These are phyloP conservation scores for Chytridium lagenaria DNA, from an alignment of 371 early-diverging fungal species.

Conservation along the genomic window DNA sequence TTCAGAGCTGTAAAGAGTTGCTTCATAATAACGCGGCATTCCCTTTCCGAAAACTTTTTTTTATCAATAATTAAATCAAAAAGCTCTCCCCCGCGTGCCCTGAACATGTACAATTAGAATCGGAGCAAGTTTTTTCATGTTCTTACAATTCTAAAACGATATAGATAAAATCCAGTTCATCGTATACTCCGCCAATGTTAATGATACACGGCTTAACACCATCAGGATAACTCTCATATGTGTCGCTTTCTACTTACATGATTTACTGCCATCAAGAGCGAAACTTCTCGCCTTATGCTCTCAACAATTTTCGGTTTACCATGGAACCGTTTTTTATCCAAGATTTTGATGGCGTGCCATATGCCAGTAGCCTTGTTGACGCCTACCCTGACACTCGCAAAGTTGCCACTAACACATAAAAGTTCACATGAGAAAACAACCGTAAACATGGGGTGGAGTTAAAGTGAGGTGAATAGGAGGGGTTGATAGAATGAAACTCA, in stretches of 20 bases:
- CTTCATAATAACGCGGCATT: constrained; percentile 43
- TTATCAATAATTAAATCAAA: constrained; percentile 37
- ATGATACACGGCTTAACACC: constrained; percentile 60
- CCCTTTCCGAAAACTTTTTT: constrained; percentile 36
- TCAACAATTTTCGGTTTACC: constrained; percentile 57
- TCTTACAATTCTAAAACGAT: constrained; percentile 57
- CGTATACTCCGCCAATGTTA: constrained; percentile 66
- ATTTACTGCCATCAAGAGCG: constrained; percentile 72
- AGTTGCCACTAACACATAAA: constrained; percentile 63
- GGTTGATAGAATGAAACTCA: too few species aligned
- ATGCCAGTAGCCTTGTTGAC: constrained; percentile 58
- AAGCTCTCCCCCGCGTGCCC: constrained; percentile 42
- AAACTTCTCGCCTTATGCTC: constrained; percentile 72
- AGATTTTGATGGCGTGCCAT: constrained; percentile 69
- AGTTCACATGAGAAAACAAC: background rate
- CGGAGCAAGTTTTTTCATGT: background rate
- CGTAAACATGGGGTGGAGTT: constrained; percentile 1
- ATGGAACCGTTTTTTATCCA: constrained; percentile 47
- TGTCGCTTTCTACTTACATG: constrained; percentile 59
- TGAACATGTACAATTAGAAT: too few species aligned
- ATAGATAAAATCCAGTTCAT: constrained; percentile 66
- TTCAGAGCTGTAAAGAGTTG: constrained; percentile 78
- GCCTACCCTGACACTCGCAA: constrained; percentile 67
- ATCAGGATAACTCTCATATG: background rate
- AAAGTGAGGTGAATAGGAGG: too few species aligned